These are phyloP conservation scores for Colletotrichum lindemuthianum DNA, from an alignment of 2,329 filamentous ascomycete species.

Conservation along the genomic window DNA sequence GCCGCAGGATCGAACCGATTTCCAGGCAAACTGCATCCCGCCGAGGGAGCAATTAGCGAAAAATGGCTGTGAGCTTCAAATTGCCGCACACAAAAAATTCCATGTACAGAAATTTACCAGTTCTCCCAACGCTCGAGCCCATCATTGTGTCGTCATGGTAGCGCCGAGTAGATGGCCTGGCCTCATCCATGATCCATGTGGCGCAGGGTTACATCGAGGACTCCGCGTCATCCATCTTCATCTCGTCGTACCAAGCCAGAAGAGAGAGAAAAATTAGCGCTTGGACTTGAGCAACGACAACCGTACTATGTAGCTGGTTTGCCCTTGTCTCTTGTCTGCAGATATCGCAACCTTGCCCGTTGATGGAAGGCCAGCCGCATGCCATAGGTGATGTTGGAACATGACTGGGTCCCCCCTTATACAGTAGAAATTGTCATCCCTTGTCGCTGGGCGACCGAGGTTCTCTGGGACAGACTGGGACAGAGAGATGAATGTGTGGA, in stretches of 20 bases:
- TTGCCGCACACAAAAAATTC: too few relatives aligned
- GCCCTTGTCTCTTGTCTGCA: neutral
- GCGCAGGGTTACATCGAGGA: slow-evolving; percentile 16
- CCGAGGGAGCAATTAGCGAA: too few relatives aligned
- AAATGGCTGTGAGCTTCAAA: too few relatives aligned
- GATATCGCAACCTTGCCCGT: neutral
- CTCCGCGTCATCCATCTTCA: slow-evolving; percentile 27
- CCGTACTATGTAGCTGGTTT: too few relatives aligned
- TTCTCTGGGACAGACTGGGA: neutral
- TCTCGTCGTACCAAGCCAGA: slow-evolving; percentile 2
- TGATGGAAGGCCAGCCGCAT: neutral
- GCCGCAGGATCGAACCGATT: too few relatives aligned
- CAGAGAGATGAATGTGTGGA: neutral
- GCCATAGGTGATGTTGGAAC: neutral
- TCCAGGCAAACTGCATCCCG: too few relatives aligned
- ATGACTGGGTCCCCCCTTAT: neutral
- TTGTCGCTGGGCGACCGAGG: slow-evolving; percentile 5
- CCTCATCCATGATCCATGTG: slow-evolving; percentile 12
- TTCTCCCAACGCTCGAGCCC: slow-evolving; percentile 4
- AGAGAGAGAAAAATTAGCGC: neutral
- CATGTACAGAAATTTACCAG: too few relatives aligned
- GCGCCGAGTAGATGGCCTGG: neutral
- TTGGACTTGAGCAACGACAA: neutral
- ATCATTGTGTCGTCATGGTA: slow-evolving; percentile 26
- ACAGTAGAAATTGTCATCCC: neutral